These are phyloP conservation scores for Corchorus capsularis DNA, from an alignment of 345 rosid species.

Conservation along the genomic window DNA sequence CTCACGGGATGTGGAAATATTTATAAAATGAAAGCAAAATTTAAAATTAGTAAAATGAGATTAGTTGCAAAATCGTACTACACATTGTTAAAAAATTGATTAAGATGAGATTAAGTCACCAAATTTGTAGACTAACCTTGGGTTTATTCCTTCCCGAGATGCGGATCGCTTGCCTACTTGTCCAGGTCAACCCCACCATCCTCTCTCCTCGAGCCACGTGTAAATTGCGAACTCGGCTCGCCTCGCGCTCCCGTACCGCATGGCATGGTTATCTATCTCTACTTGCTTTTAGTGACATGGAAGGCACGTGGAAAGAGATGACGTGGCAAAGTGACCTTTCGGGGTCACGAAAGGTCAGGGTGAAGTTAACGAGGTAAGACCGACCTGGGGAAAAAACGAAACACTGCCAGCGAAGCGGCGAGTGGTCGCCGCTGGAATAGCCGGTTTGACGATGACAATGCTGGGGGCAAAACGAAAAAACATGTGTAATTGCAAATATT, in stretches of 20 bases:
- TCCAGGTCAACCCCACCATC: no score
- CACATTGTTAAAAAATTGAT: no score
- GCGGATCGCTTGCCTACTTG: no score
- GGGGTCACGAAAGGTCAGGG: constrained; percentile 20
- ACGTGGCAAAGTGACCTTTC: constrained; percentile 34
- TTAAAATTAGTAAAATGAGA: not conserved
- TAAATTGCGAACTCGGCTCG: no score
- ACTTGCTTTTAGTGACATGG: constrained; percentile 4
- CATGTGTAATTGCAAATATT: not conserved
- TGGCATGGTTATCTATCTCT: no score
- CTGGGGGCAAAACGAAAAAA: not conserved
- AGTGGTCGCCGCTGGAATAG: constrained; percentile 33
- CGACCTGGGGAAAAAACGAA: no score
- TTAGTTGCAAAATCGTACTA: not conserved
- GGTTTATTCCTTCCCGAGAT: no score
- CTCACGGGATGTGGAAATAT: not conserved
- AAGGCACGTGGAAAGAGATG: constrained; percentile 30
- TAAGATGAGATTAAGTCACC: no score
- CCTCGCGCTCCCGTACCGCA: no score
- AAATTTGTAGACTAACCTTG: no score
- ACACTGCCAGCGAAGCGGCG: constrained; percentile 41
- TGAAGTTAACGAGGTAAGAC: not conserved
- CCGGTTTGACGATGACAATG: not conserved
- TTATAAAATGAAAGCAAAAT: not conserved
- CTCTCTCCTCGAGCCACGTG: no score